phyloP scores from a whole-genome alignment of 2,329 filamentous ascomycete species.

The Ceratocystis variospora region DNA sequence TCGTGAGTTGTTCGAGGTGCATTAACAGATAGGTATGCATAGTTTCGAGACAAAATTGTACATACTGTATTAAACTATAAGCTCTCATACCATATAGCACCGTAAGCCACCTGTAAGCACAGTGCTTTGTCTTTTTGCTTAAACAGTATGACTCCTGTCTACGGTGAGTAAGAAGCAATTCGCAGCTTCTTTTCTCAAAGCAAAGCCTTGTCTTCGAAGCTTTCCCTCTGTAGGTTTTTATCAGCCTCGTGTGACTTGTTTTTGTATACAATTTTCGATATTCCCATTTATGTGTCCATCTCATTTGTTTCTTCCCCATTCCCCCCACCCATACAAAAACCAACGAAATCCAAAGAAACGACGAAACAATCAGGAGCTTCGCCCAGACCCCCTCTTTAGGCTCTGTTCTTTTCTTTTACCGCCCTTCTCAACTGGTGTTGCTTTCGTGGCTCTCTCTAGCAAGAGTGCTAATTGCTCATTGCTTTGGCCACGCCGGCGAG shows the following conservation, averaged over 20 bases:
- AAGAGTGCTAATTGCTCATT: too few species aligned
- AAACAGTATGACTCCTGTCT: background rate
- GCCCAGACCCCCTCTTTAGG: constrained; percentile 4
- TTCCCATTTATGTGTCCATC: background rate
- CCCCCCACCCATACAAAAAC: too few species aligned
- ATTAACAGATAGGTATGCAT: background rate
- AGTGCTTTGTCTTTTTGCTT: background rate
- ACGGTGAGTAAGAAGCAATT: background rate
- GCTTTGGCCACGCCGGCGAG: too few species aligned
- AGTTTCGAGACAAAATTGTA: background rate
- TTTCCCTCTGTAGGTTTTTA: background rate
- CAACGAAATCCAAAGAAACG: background rate
- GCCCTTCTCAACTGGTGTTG: too few species aligned
- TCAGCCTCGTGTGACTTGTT: background rate
- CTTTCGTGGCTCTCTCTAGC: too few species aligned
- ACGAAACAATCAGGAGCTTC: background rate
- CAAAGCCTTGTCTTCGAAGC: background rate
- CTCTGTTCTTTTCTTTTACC: too few species aligned
- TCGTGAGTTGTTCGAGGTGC: too few species aligned
- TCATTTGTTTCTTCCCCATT: background rate
- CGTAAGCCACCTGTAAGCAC: background rate
- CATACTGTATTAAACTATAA: background rate
- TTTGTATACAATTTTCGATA: background rate
- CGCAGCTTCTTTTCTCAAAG: background rate
- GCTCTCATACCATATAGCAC: background rate